phyloP scores from a whole-genome alignment of 108 stramenopile species.

The Skeletonema costatum region DNA sequence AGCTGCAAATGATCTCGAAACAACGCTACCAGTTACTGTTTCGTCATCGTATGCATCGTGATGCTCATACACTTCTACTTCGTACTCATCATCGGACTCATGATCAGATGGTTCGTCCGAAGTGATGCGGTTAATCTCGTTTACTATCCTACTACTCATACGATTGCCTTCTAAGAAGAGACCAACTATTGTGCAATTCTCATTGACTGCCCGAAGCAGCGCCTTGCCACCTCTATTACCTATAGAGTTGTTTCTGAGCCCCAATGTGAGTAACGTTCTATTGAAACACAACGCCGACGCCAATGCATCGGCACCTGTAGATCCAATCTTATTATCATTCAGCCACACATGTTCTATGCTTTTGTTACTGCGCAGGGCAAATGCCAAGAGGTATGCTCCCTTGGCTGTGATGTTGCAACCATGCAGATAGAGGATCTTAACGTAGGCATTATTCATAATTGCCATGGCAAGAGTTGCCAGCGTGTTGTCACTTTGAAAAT shows the following conservation, averaged over 20 bases:
- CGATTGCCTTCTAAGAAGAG: conserved; percentile 38
- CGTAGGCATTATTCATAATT: conserved; percentile 19
- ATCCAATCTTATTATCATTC: conserved; percentile 42
- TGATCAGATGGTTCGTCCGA: neutral
- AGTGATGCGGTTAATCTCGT: conserved; percentile 19
- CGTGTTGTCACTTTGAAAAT: conserved; percentile 13
- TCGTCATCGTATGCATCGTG: neutral
- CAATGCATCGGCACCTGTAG: conserved; percentile 37
- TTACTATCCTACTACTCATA: conserved; percentile 23
- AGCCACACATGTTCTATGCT: conserved; percentile 34
- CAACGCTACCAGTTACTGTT: conserved; percentile 20
- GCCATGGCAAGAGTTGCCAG: conserved; percentile 16
- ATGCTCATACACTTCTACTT: conserved; percentile 12
- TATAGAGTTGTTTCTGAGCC: conserved; percentile 26
- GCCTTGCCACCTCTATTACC: conserved; percentile 43
- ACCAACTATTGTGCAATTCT: conserved; percentile 24
- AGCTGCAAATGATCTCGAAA: conserved; percentile 7
- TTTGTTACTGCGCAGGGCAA: conserved; percentile 28
- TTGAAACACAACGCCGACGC: conserved; percentile 34
- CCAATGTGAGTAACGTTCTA: conserved; percentile 24
- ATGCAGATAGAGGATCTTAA: conserved; percentile 29
- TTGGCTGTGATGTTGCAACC: conserved; percentile 25
- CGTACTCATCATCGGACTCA: neutral
- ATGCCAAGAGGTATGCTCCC: conserved; percentile 37
- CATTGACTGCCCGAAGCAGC: conserved; percentile 18